These are phyloP conservation scores for Hortiboletus campestris DNA, from an alignment of 768 basidiomycete species.

Conservation along the genomic window DNA sequence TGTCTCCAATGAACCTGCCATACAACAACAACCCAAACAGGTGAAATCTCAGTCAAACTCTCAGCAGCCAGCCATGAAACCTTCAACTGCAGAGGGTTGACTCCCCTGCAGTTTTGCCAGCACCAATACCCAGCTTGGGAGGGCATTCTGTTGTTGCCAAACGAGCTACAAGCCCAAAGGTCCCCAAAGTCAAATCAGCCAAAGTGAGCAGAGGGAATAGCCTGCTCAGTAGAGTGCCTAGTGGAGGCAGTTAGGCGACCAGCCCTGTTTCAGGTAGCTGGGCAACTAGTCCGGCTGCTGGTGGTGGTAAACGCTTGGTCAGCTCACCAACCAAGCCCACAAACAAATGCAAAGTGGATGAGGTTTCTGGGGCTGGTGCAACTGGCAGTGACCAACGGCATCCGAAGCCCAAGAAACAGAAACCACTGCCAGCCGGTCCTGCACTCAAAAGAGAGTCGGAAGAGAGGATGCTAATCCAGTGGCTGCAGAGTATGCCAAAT, in stretches of 20 bases:
- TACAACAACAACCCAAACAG: constrained; percentile 42
- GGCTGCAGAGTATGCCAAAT: constrained; percentile 66
- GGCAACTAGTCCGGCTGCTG: constrained; percentile 33
- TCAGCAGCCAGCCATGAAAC: constrained; percentile 32
- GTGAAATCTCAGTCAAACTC: constrained; percentile 46
- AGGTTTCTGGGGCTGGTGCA: constrained; percentile 28
- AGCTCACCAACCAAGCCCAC: constrained; percentile 36
- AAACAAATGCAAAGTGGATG: constrained; percentile 63
- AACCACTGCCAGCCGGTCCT: constrained; percentile 37
- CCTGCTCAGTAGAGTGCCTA: constrained; percentile 43
- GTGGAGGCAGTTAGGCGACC: constrained; percentile 48
- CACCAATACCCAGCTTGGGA: constrained; percentile 52
- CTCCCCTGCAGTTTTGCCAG: constrained; percentile 57
- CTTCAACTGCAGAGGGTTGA: constrained; percentile 34
- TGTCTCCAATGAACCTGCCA: constrained; percentile 43
- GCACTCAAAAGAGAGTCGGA: constrained; percentile 59
- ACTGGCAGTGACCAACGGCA: constrained; percentile 14
- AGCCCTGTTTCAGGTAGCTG: constrained; percentile 45
- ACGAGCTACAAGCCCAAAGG: constrained; percentile 83
- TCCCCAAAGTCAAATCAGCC: constrained; percentile 53
- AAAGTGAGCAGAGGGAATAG: constrained; percentile 54
- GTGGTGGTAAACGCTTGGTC: constrained; percentile 18
- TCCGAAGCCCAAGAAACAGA: constrained; percentile 57
- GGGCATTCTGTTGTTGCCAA: constrained; percentile 81
- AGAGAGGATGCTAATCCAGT: constrained; percentile 66